Evolutionary conservation across 2,329 filamentous ascomycete genomes (phyloP).

Genomic region (Cladosporium sp.): DNA sequence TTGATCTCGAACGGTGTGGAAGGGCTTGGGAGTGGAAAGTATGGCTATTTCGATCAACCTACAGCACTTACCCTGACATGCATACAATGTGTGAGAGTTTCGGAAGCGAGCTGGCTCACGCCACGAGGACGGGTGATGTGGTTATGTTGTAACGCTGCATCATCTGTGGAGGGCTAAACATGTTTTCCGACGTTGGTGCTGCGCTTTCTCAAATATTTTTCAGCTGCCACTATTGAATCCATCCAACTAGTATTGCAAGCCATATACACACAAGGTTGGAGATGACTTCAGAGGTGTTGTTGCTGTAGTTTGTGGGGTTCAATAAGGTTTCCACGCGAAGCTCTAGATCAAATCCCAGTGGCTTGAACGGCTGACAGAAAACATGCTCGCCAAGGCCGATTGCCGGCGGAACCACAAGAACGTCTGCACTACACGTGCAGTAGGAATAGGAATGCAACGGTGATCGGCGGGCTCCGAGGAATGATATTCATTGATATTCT

Average conservation of each 20-base stretch:
- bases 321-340: neutral
- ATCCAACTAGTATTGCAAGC: too few species aligned
- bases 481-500: neutral
- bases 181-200: too few species aligned
- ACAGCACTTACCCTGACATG: neutral
- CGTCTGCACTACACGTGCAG: neutral
- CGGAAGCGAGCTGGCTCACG: conserved; percentile 10
- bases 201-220: too few species aligned
- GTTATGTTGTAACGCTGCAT: too few species aligned
- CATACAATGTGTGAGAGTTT: neutral
- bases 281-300: neutral
- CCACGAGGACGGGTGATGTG: neutral
- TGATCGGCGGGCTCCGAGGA: conserved; percentile 14
- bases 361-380: neutral
- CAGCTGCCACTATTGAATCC: too few species aligned
- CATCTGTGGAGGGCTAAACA: too few species aligned
- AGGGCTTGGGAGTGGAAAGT: conserved; percentile 13
- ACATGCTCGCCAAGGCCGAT: conserved; percentile 8
- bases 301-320: neutral
- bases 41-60: neutral
- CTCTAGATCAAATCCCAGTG: conserved; percentile 18
- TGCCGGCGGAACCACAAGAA: neutral
- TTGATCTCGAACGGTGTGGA: neutral
- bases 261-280: too few species aligned
- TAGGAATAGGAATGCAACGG: neutral